Evolutionary conservation across 768 basidiomycete species (phyloP).

Genomic region (Lactifluus echinatus): DNA sequence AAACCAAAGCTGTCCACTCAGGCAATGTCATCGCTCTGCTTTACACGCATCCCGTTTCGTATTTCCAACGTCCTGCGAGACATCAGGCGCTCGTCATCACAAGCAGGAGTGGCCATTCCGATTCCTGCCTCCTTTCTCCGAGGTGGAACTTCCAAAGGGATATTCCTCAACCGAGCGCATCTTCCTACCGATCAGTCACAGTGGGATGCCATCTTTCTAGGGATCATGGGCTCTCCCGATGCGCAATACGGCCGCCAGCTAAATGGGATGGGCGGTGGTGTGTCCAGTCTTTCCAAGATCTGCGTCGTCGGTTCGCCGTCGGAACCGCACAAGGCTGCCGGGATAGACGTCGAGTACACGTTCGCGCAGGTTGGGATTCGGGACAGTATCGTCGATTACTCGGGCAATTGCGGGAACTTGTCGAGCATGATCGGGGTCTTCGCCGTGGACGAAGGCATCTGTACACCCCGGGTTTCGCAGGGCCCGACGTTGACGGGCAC

Average conservation of each 20-base stretch:
- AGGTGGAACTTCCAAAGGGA: slow-evolving; percentile 72
- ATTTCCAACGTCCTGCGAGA: background rate
- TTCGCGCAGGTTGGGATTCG: slow-evolving; percentile 51
- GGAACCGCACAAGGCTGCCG: slow-evolving; percentile 31
- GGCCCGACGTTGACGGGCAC: slow-evolving; percentile 25
- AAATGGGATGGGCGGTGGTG: slow-evolving; percentile 76
- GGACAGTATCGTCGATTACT: slow-evolving; percentile 52
- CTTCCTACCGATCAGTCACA: slow-evolving; percentile 43
- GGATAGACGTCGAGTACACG: slow-evolving; percentile 60
- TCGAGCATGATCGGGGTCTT: slow-evolving; percentile 67
- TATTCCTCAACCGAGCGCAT: slow-evolving; percentile 47
- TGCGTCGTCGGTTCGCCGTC: slow-evolving; percentile 52
- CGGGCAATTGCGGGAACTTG: slow-evolving; percentile 72
- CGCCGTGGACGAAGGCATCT: slow-evolving; percentile 58
- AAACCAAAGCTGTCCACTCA: background rate
- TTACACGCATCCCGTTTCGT: background rate
- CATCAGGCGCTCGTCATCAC: slow-evolving; percentile 4
- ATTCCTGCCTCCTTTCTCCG: slow-evolving; percentile 45
- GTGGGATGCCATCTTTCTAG: slow-evolving; percentile 57
- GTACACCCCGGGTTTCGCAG: slow-evolving; percentile 24
- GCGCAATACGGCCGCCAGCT: slow-evolving; percentile 57
- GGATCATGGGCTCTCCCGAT: slow-evolving; percentile 80
- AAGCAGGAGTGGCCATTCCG: slow-evolving; percentile 24
- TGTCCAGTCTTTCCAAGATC: slow-evolving; percentile 68
- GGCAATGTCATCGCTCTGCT: slow-evolving; percentile 1